phyloP scores from a whole-genome alignment of 805 yeast species.

The Saccharomycopsis sp. region DNA sequence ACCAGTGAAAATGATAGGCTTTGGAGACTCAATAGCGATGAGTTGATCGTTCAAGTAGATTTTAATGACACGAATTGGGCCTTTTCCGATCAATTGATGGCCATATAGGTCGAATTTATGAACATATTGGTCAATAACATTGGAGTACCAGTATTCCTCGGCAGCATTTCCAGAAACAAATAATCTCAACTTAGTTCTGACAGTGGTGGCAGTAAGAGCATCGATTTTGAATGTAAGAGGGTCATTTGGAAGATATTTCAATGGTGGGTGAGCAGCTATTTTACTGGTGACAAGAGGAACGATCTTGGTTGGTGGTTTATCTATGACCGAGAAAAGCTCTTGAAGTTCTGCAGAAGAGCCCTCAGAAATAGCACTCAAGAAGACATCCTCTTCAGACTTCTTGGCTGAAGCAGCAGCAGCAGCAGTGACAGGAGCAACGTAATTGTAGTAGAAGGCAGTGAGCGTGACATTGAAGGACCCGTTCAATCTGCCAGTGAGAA shows the following conservation, averaged over 20 bases:
- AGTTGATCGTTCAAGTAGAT: conserved; percentile 53
- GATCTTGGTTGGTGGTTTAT: conserved; percentile 35
- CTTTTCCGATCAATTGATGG: conserved; percentile 47
- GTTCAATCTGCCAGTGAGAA: conserved; percentile 44
- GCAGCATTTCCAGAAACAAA: conserved; percentile 69
- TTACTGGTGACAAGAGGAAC: conserved; percentile 32
- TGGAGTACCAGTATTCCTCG: conserved; percentile 80
- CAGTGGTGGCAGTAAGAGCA: conserved; percentile 48
- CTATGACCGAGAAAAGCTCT: conserved; percentile 11
- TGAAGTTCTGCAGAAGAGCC: not conserved
- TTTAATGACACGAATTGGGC: conserved; percentile 63
- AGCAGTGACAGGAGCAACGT: conserved; percentile 20
- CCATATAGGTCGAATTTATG: conserved; percentile 34
- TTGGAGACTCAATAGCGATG: conserved; percentile 57
- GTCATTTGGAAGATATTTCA: conserved; percentile 39
- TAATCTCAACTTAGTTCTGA: conserved; percentile 44
- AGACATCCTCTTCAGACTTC: not conserved
- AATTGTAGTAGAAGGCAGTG: conserved; percentile 43
- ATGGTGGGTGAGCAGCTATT: conserved; percentile 34
- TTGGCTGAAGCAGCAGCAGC: not conserved
- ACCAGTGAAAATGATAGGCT: conserved; percentile 70
- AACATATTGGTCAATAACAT: conserved; percentile 42
- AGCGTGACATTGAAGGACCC: conserved; percentile 56
- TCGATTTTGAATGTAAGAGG: conserved; percentile 37
- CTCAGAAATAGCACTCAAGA: not conserved